Evolutionary conservation across 2,329 filamentous ascomycete genomes (phyloP), one percentile per base, ranked within the genome.

Genomic region (Aspergillus transmontanensis): DNA sequence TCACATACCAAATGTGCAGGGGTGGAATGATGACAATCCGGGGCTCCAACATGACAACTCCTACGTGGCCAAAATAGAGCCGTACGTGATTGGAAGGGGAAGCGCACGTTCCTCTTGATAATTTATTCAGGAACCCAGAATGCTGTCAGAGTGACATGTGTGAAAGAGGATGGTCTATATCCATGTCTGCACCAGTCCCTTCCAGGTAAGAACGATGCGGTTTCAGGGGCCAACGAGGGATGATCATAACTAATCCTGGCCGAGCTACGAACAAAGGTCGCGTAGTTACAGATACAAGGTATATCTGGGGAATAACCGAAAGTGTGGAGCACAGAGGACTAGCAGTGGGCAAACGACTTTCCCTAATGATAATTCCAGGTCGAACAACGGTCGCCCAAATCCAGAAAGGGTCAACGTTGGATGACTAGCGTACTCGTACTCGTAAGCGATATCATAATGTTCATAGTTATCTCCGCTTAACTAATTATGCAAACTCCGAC

Each of bases 261-360:
- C 10, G 16, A 26, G 43, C 21, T 6, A 16, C 41, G 32, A n/a
- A 19, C 30, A 39, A 28, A 39, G 30, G 21, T 32, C 16, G 48
- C 28, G 28, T 51, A 30, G 26, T 51, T 51, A 32, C 57, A 30
- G 26, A 32, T 51, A 32, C 57, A 32, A 26, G 57, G 30, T 21
- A 58, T 51, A 58, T 58, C 57, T 48, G 57, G 57, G 57, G 45
- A 51, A 51, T 3, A 46, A 57, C n/a, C 32, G 19, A 58, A 51
- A 41, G 26, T 58, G 57, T 51, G 57, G 57, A 58, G 57, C 51
- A 51, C 57, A 51, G 57, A 23, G 26, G 57, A 39, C 45, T 39
- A 34, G 23, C 55, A 46, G 9, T 51, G 48, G 48, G 10, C 30
- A 51, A 30, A 7, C 16, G 6, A 28, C 16, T 26, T 21, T 3